Evolutionary conservation across 345 rosid species (phyloP).

Genomic region (Mangifera indica): DNA sequence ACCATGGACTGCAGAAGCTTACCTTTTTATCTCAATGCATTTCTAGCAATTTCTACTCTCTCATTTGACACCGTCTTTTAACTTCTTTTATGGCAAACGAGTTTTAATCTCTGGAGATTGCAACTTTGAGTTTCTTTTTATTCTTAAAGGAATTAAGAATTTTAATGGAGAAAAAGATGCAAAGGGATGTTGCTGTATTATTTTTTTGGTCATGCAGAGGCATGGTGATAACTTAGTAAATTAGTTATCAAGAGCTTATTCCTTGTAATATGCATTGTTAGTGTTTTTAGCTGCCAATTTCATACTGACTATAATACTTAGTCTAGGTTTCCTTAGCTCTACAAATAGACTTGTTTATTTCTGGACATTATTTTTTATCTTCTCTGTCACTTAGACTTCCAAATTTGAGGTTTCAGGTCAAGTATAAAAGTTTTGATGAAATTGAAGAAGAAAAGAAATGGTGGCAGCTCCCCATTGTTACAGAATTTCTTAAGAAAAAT

Average conservation of each 20-base stretch:
- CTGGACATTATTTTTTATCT: background rate
- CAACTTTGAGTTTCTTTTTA: background rate
- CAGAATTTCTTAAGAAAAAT: constrained; percentile 60
- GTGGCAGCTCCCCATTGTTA: constrained; percentile 77
- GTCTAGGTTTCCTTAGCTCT: background rate
- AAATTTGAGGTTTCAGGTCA: constrained; percentile 51
- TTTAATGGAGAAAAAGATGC: background rate
- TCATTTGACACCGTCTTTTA: background rate
- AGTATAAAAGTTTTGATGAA: constrained; percentile 71
- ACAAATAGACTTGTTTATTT: background rate
- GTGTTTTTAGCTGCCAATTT: background rate
- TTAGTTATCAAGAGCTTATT: background rate
- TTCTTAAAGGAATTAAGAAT: constrained; percentile 7
- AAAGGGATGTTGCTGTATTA: background rate
- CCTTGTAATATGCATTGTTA: background rate
- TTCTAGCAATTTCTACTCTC: background rate
- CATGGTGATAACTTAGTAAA: background rate
- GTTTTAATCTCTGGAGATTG: background rate
- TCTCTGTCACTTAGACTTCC: background rate
- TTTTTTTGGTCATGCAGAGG: background rate
- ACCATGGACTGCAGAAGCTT: background rate
- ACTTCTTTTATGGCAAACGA: background rate
- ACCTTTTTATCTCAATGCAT: background rate
- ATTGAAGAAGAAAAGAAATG: constrained; percentile 74
- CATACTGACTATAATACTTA: background rate